phyloP scores from a whole-genome alignment of 495 filamentous ascomycete species.

The Penicillium coffeae region DNA sequence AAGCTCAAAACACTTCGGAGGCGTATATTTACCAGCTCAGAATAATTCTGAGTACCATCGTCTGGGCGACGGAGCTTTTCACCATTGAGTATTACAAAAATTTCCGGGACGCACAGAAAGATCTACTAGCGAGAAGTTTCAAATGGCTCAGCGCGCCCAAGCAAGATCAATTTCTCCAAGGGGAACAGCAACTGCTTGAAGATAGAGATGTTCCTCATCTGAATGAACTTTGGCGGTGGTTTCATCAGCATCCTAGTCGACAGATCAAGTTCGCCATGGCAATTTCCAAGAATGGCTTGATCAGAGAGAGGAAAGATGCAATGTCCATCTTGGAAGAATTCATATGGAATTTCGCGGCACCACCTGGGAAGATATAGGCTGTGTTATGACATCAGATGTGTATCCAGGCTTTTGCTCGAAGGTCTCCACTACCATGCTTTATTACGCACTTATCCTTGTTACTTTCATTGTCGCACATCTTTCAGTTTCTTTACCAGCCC shows the following conservation, averaged over 20 bases:
- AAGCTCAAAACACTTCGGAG: not conserved
- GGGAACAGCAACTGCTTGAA: not conserved
- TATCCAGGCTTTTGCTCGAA: too few relatives aligned
- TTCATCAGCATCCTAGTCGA: not conserved
- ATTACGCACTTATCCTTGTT: too few relatives aligned
- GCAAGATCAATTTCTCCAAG: not conserved
- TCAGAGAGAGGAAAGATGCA: not conserved
- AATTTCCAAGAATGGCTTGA: not conserved
- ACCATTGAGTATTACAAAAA: too few relatives aligned
- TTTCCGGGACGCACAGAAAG: not conserved
- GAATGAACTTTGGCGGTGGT: not conserved
- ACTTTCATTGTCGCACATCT: too few relatives aligned
- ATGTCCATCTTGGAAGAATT: too few relatives aligned
- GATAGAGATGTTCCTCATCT: not conserved
- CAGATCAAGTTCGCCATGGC: not conserved
- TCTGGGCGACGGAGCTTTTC: not conserved
- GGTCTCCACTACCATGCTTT: too few relatives aligned
- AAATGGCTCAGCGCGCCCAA: not conserved
- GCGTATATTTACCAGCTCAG: not conserved
- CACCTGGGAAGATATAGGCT: too few relatives aligned
- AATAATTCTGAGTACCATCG: not conserved
- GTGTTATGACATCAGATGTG: too few relatives aligned
- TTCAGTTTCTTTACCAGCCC: too few relatives aligned
- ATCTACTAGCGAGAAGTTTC: not conserved
- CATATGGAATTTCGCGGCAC: too few relatives aligned